Conservation (phyloP, 2,329 filamentous ascomycete genomes). For the Ustilaginoidea virens region DNA sequence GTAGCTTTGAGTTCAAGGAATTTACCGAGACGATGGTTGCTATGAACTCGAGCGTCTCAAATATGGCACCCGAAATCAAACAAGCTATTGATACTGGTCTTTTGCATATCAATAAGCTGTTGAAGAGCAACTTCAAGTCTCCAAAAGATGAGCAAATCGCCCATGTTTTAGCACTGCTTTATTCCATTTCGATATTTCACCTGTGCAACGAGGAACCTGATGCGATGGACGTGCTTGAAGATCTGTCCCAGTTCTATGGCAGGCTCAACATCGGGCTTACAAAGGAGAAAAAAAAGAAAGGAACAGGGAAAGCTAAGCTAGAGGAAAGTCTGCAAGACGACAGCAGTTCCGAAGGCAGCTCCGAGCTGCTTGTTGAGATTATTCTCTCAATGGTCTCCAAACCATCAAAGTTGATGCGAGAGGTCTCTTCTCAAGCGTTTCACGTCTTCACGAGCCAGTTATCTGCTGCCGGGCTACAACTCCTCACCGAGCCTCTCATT, state of each 20-base stretch:
- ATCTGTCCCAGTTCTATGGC: slow-evolving; percentile 63
- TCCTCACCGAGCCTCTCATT: slow-evolving; percentile 51
- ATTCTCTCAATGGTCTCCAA: slow-evolving; percentile 80
- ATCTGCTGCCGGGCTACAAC: slow-evolving; percentile 54
- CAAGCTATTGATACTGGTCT: slow-evolving; percentile 36
- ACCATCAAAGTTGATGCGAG: slow-evolving; percentile 69
- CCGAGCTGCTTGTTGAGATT: slow-evolving; percentile 71
- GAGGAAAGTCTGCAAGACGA: too few species aligned
- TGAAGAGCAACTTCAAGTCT: slow-evolving; percentile 23
- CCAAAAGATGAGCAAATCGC: slow-evolving; percentile 24
- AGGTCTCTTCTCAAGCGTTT: slow-evolving; percentile 80
- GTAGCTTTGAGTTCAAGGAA: slow-evolving; percentile 33
- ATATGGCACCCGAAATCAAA: slow-evolving; percentile 39
- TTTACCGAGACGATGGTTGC: slow-evolving; percentile 39
- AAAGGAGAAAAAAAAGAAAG: slow-evolving; percentile 32
- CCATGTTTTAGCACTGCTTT: slow-evolving; percentile 63
- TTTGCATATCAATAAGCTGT: slow-evolving; percentile 35
- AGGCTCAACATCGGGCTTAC: too few species aligned
- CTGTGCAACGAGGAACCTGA: slow-evolving; percentile 83
- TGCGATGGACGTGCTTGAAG: slow-evolving; percentile 65
- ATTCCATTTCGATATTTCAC: slow-evolving; percentile 73
- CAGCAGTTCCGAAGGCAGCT: slow-evolving; percentile 39
- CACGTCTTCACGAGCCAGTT: slow-evolving; percentile 64
- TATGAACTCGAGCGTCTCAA: slow-evolving; percentile 34
- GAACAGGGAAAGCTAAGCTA: too few species aligned